Conservation (phyloP, 768 basidiomycete genomes). For the Trametes villosa region DNA sequence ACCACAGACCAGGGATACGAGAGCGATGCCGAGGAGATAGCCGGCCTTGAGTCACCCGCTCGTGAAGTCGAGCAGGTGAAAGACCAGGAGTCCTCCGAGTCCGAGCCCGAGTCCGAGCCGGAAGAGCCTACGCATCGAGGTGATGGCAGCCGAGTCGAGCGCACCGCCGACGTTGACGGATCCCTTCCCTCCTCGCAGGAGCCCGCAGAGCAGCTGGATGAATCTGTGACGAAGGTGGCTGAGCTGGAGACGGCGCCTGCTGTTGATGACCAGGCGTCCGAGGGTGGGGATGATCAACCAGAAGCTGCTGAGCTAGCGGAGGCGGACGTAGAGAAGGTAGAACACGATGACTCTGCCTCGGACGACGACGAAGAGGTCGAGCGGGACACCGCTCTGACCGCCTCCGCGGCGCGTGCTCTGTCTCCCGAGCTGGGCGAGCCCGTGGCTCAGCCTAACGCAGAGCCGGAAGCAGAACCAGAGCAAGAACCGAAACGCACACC, state of each 20-base stretch:
- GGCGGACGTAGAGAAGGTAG: not conserved
- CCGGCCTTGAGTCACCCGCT: not conserved
- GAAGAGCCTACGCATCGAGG: conserved; percentile 1
- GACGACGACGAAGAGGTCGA: not conserved
- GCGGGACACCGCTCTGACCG: not conserved
- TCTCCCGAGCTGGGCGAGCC: conserved; percentile 8
- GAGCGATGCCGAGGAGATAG: not conserved
- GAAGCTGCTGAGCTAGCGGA: not conserved
- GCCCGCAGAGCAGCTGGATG: not conserved
- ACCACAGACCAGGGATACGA: not conserved
- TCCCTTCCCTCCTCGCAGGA: conserved; percentile 11
- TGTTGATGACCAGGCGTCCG: not conserved
- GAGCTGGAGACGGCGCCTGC: not conserved
- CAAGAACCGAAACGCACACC: not conserved
- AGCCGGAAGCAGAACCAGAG: not conserved
- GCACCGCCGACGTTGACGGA: conserved; percentile 14
- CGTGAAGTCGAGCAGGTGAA: not conserved
- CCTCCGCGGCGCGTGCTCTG: conserved; percentile 5
- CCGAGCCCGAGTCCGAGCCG: not conserved
- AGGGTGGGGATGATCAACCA: not conserved
- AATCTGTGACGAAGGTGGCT: not conserved
- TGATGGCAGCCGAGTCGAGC: conserved; percentile 11
- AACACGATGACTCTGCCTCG: not conserved
- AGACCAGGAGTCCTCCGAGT: not conserved
- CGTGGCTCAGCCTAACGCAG: not conserved